Conservation (phyloP, 148 eudicot species). For the Nepenthes gracilis region DNA sequence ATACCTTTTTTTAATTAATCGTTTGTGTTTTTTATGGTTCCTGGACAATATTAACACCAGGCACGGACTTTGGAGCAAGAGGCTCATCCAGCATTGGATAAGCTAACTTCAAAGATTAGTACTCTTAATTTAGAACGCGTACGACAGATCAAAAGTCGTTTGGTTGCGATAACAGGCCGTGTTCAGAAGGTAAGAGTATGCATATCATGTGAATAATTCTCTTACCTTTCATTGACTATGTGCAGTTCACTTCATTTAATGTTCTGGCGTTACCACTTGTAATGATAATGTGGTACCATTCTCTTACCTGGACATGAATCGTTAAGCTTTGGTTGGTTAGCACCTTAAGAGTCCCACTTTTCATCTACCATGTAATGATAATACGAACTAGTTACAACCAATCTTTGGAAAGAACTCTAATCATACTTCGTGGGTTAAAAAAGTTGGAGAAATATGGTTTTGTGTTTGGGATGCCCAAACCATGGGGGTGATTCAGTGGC, state of each 20-base stretch:
- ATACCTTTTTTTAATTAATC: conserved; percentile 1
- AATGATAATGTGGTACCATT: too few relatives aligned
- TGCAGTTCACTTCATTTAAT: not conserved
- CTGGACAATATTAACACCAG: conserved; percentile 24
- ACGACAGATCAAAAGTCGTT: conserved; percentile 89
- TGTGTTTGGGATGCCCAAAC: too few relatives aligned
- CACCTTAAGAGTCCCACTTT: too few relatives aligned
- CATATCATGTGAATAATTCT: not conserved
- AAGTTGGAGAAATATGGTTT: too few relatives aligned
- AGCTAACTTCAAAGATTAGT: conserved; percentile 91
- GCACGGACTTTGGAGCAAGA: conserved; percentile 97
- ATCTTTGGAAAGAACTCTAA: too few relatives aligned
- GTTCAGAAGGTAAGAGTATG: conserved; percentile 67
- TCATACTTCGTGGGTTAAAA: too few relatives aligned
- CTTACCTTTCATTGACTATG: not conserved
- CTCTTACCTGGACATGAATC: too few relatives aligned
- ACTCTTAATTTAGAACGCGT: conserved; percentile 98
- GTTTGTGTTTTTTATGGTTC: conserved; percentile 2
- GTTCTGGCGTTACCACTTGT: too few relatives aligned
- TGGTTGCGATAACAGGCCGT: conserved; percentile 97
- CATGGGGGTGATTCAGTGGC: too few relatives aligned
- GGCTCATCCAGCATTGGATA: conserved; percentile 98
- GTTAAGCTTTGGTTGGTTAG: too few relatives aligned
- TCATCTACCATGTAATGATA: too few relatives aligned
- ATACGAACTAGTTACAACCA: too few relatives aligned